phyloP scores from a whole-genome alignment of 768 basidiomycete genomes.

The Suillus subaureus region DNA sequence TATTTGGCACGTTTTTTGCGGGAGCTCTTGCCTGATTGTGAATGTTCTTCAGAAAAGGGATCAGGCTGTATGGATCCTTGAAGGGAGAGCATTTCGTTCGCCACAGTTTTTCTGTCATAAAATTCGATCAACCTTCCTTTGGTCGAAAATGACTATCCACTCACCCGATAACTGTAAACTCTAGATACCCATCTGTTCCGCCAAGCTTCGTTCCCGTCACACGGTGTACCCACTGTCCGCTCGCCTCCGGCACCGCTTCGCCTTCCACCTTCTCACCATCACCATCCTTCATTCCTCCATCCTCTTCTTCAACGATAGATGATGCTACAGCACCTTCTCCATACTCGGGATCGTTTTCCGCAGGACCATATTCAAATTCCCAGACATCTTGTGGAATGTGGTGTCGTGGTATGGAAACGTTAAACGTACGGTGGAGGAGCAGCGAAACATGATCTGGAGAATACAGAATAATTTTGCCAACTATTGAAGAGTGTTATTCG shows the following conservation, averaged over 20 bases:
- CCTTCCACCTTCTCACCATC: constrained; percentile 12
- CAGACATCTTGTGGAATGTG: constrained; percentile 83
- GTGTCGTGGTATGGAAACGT: constrained; percentile 90
- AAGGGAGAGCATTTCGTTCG: constrained; percentile 92
- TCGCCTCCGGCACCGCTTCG: constrained; percentile 42
- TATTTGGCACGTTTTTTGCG: not conserved
- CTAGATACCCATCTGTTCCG: constrained; percentile 62
- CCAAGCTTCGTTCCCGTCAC: constrained; percentile 72
- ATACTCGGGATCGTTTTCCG: constrained; percentile 79
- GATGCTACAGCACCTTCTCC: constrained; percentile 34
- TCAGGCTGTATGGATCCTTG: constrained; percentile 67
- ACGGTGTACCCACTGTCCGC: constrained; percentile 81
- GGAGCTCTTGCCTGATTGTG: not conserved
- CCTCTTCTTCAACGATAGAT: constrained; percentile 3
- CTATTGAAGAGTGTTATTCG: constrained; percentile 39
- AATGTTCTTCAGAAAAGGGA: constrained; percentile 1
- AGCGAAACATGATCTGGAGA: constrained; percentile 93
- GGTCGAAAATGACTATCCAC: constrained; percentile 27
- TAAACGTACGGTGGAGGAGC: constrained; percentile 90
- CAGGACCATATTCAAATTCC: constrained; percentile 85
- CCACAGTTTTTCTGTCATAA: constrained; percentile 70
- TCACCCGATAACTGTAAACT: constrained; percentile 90
- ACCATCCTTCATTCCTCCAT: constrained; percentile 18
- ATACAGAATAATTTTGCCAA: constrained; percentile 83
- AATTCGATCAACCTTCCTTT: constrained; percentile 11